Percentiles rank a stretch among this genome's conserved stretches.
Evolutionary conservation across 768 basidiomycete genomes (phyloP).

Genomic region (Chalciporus chontae): DNA sequence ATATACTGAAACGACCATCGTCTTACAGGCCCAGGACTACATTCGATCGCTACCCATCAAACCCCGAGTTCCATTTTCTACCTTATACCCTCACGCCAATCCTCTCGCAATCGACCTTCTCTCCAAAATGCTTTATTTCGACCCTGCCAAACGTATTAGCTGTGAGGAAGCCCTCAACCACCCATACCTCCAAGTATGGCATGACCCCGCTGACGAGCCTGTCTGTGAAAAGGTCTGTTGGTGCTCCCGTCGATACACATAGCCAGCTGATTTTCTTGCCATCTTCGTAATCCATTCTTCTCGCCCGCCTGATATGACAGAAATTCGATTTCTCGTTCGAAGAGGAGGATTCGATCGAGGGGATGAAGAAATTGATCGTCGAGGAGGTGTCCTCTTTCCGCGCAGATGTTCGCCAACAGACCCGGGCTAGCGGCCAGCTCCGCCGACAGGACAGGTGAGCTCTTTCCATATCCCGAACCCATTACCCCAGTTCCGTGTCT

Average conservation of each 20-base stretch:
- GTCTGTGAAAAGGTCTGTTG: slow-evolving; percentile 66
- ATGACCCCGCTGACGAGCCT: slow-evolving; percentile 95
- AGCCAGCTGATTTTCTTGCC: background rate
- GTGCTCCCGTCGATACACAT: background rate
- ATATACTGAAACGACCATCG: slow-evolving; percentile 3
- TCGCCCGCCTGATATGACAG: slow-evolving; percentile 32
- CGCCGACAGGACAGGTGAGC: slow-evolving; percentile 72
- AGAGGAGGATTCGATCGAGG: slow-evolving; percentile 93
- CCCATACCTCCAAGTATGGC: slow-evolving; percentile 95
- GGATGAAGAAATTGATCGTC: slow-evolving; percentile 95
- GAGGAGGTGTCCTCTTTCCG: slow-evolving; percentile 91
- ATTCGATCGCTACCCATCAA: slow-evolving; percentile 98
- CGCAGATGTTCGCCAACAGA: slow-evolving; percentile 83
- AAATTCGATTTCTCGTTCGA: slow-evolving; percentile 97
- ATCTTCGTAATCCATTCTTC: background rate
- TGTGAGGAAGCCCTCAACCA: slow-evolving; percentile 95
- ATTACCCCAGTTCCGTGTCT: background rate
- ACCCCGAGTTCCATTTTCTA: slow-evolving; percentile 87
- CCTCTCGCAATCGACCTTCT: slow-evolving; percentile 92
- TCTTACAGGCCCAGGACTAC: slow-evolving; percentile 85
- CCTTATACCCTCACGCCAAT: slow-evolving; percentile 91
- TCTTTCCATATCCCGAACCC: background rate
- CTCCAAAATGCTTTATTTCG: slow-evolving; percentile 88
- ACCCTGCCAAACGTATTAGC: slow-evolving; percentile 93
- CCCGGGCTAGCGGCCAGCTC: slow-evolving; percentile 66